A percentile compares a stretch with the other conserved stretches of the same genome.
Evolutionary conservation across 371 early-diverging fungal genomes (phyloP).

Genomic region (Mortierella sp.): DNA sequence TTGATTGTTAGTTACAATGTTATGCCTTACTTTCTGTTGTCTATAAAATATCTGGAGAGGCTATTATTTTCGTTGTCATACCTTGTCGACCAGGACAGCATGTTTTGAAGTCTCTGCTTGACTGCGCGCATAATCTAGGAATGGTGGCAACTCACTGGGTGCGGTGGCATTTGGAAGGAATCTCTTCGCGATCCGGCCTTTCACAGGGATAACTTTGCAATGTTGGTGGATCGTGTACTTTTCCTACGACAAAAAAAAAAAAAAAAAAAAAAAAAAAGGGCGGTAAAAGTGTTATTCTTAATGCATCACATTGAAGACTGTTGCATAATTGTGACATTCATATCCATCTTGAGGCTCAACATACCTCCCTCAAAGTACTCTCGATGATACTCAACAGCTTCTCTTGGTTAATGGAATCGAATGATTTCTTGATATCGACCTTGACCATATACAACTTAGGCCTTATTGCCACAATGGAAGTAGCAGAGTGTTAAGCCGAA

Average conservation of each 20-base stretch:
- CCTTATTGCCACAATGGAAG: not conserved
- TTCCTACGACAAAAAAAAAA: conserved; percentile 54
- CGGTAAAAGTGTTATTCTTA: too few relatives aligned
- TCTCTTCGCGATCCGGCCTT: conserved; percentile 55
- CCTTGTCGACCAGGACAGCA: conserved; percentile 73
- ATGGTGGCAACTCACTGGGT: conserved; percentile 55
- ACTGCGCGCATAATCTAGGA: conserved; percentile 59
- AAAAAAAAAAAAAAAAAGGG: too few relatives aligned
- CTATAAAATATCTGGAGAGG: too few relatives aligned
- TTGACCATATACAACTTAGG: conserved; percentile 80
- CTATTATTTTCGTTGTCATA: conserved; percentile 7
- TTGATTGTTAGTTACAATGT: too few relatives aligned
- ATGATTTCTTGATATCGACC: conserved; percentile 81
- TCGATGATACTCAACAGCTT: conserved; percentile 69
- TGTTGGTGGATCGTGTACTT: conserved; percentile 71
- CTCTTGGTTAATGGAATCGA: conserved; percentile 83
- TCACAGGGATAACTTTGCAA: conserved; percentile 54
- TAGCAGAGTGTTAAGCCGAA: too few relatives aligned
- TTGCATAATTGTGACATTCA: too few relatives aligned
- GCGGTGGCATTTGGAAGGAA: conserved; percentile 58
- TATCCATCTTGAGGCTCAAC: too few relatives aligned
- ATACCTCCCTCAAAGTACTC: conserved; percentile 61
- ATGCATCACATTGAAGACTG: too few relatives aligned
- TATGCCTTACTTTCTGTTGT: too few relatives aligned
- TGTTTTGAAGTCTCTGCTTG: conserved; percentile 59